Base-by-base conservation (phyloP, 495 filamentous ascomycete genomes). In the Penicillium fimorum region DNA sequence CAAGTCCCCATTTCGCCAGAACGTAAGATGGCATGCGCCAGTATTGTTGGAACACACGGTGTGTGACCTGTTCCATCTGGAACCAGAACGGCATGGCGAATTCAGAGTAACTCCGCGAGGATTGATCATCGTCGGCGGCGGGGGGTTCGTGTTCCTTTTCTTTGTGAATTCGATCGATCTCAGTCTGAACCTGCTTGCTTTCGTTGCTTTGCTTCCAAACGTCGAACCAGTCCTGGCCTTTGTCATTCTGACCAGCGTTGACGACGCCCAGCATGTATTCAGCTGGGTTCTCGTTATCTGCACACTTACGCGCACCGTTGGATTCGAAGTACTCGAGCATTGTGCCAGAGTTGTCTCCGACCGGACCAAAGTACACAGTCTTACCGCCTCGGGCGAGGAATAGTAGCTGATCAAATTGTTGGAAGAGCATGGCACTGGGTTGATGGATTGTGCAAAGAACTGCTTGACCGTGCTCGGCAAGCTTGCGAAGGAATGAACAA, bases 361-460 rank as follows among this genome's bases (percentile, higher is more conserved):
- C 87, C 8, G 88, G 84, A 38, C 91, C 91, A 65, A 92, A 96
- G 72, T 96, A 96, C 29, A 96, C 88, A 0, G 90, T 90, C 62
- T 79, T 82, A 40, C 91, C 90, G 40, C 90, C 91, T 46, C 81
- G 83, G 2, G 85, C 84, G 24, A 96, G 75, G 75, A 96, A 92
- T 8, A 94, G 74, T 7, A 97, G 76, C 24, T 88, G 85, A 69
- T 97, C 92, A 64, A 97, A 98, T 53, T 90, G 82, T 65, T 96
- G 87, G 76, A 98, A 96, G 33, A 98, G 79, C 68, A 95, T 88
- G 38, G 91, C 91, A 0, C 87, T 91, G 2, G 92, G 92, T 68
- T 98, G 94, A 70, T 98, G 94, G 57, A 98, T 96, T 7, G 92
- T 96, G 69, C 90, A 94, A 8, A 96, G 84, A 63, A 96, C 86